These are phyloP conservation scores for Camellia granthamiana DNA, from an alignment of 148 eudicot genomes.

Conservation along the genomic window DNA sequence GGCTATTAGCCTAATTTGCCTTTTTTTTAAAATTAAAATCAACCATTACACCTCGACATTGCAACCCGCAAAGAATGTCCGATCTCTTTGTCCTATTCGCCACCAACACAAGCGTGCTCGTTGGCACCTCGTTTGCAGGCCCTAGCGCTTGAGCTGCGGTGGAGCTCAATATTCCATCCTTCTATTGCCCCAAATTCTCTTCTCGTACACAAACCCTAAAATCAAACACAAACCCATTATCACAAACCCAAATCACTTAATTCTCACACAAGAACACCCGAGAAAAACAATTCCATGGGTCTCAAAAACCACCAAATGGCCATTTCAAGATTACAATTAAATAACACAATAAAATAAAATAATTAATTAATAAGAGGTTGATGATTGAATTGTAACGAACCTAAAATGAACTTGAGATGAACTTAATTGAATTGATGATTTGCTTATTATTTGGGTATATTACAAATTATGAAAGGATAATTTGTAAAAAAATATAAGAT, in stretches of 20 bases:
- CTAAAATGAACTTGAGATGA: constrained; percentile 21
- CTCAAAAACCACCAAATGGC: background rate
- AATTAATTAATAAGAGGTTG: too few species aligned
- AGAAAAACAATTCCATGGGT: too few species aligned
- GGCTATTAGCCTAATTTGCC: too few species aligned
- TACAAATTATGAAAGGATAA: too few species aligned
- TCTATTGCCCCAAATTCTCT: constrained; percentile 53
- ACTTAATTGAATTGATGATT: background rate
- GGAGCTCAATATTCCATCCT: constrained; percentile 44
- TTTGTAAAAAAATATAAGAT: too few species aligned
- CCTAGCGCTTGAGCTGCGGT: constrained; percentile 58
- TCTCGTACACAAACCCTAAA: constrained; percentile 39
- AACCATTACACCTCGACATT: constrained; percentile 49
- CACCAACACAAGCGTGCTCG: constrained; percentile 66
- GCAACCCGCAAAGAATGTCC: constrained; percentile 66
- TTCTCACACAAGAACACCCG: background rate
- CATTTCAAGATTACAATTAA: background rate
- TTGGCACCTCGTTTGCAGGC: constrained; percentile 41
- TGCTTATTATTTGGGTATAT: too few species aligned
- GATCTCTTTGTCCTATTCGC: constrained; percentile 77
- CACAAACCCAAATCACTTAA: background rate
- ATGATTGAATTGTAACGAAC: constrained; percentile 14
- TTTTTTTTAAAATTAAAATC: too few species aligned
- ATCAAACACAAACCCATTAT: background rate
- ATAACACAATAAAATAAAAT: too few species aligned